Base-by-base conservation (phyloP, 2,329 filamentous ascomycete genomes). In the Fusarium mangiferae region DNA sequence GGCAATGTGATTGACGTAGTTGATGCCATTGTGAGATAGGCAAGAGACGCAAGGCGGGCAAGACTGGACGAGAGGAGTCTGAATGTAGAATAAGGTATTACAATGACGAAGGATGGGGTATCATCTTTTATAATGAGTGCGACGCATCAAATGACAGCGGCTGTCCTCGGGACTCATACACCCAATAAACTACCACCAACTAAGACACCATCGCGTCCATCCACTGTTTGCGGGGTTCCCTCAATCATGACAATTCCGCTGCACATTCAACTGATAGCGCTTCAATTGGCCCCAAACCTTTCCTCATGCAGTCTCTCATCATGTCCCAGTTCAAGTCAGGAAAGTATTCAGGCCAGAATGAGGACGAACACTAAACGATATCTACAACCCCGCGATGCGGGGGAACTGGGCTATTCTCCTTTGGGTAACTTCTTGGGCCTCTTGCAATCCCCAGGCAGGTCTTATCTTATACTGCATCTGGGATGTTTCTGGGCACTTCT, bases 1-100 rank as follows among this genome's bases (percentile, higher is more conserved):
- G 78, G 78, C 62, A 78, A 54, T 10, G 72, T 64, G 33, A 78
- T 72, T 39, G 69, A 51, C 7, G 68, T 68, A 38, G 72, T 55
- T 33, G 75, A 76, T 26, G 71, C 55, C 74, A 76, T 74, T 33
- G 11, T 28, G 18, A 22, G 30, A 45, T 45, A 54, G 33, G 3
- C 20, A 22, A 56, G 26, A 48, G 15, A 36, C 14, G 8, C 6
- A 2, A 4, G 13, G 8, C 22, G 11, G 26, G 30, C 22, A 38
- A n/a, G 26, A 11, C 7, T 13, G 30, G 28, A 24, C 7, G 11
- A 64, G 18, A 38, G 41, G n/a, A n/a, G 11, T 11, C 33, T 52
- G 24, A 9, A 22, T 20, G n/a, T 39, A 48, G 28, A 22, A 48
- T 22, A 33, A 33, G 33, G 33, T 33, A 36, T n/a, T n/a, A 33